These are phyloP conservation scores for Barnettozyma botsteinii DNA, from an alignment of 805 yeast species.

Conservation along the genomic window DNA sequence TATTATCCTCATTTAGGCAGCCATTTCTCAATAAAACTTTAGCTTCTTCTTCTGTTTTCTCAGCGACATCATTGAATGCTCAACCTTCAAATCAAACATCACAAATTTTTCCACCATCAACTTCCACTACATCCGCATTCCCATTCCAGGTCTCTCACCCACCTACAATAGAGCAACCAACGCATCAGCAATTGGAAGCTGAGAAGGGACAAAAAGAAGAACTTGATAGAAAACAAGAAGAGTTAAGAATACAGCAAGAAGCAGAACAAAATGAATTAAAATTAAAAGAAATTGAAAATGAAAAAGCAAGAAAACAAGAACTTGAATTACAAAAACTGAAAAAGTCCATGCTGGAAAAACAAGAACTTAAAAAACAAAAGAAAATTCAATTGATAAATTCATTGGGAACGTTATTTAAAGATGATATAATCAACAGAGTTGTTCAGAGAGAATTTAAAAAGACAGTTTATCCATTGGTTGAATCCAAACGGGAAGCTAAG, in stretches of 20 bases:
- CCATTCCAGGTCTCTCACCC: slow-evolving; percentile 1
- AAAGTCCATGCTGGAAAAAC: slow-evolving; percentile 13
- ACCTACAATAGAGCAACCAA: neutral
- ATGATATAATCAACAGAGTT: slow-evolving; percentile 12
- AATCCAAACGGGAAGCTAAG: slow-evolving; percentile 11
- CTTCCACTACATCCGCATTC: neutral
- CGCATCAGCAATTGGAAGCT: neutral
- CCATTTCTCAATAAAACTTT: neutral
- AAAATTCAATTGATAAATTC: slow-evolving; percentile 13
- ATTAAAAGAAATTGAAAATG: neutral
- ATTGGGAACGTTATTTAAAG: neutral
- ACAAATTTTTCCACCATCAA: neutral
- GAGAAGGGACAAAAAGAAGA: slow-evolving; percentile 6
- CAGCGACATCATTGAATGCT: neutral
- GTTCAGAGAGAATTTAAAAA: slow-evolving; percentile 20
- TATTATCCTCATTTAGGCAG: too few relatives aligned
- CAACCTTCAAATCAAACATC: neutral
- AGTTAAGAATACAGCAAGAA: slow-evolving; percentile 9
- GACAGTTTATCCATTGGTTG: slow-evolving; percentile 10
- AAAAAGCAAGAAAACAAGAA: slow-evolving; percentile 8
- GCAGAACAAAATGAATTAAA: neutral
- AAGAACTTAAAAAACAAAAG: slow-evolving; percentile 14
- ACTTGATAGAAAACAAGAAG: slow-evolving; percentile 7
- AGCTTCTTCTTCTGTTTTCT: neutral
- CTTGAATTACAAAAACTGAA: slow-evolving; percentile 12